A percentile compares a stretch with the other conserved stretches of the same genome.
Evolutionary conservation across 306 rosid genomes (phyloP).

Genomic region (Sophora flavescens): DNA sequence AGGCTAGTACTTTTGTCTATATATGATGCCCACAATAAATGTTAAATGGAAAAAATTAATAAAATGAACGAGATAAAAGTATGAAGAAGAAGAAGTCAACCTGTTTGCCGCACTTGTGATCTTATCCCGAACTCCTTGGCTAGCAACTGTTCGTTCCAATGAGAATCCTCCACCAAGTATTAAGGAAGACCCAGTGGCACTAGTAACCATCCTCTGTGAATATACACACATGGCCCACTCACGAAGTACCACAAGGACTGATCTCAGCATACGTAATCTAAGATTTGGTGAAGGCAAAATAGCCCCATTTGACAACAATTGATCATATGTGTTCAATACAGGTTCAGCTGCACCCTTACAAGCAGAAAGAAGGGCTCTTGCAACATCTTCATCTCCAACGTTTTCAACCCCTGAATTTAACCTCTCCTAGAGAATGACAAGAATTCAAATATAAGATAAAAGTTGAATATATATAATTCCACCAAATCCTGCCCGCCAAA

Average conservation of each 20-base stretch:
- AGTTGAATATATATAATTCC: neutral
- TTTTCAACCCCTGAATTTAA: slow-evolving; percentile 75
- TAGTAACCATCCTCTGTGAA: slow-evolving; percentile 80
- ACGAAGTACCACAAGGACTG: slow-evolving; percentile 85
- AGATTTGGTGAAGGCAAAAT: slow-evolving; percentile 89
- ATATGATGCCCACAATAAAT: neutral
- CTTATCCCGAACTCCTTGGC: slow-evolving; percentile 94
- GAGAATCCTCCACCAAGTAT: slow-evolving; percentile 83
- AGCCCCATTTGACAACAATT: slow-evolving; percentile 84
- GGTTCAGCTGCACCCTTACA: slow-evolving; percentile 98
- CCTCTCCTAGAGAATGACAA: slow-evolving; percentile 74
- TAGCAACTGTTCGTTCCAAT: slow-evolving; percentile 65
- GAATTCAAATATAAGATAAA: slow-evolving; percentile 14
- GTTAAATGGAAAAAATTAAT: slow-evolving; percentile 24
- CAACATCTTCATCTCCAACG: slow-evolving; percentile 93
- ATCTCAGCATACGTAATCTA: slow-evolving; percentile 88
- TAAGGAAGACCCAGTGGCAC: slow-evolving; percentile 69
- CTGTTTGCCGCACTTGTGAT: slow-evolving; percentile 93
- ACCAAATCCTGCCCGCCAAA: slow-evolving; percentile 17
- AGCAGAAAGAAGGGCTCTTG: slow-evolving; percentile 90
- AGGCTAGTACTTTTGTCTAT: neutral
- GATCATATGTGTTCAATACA: slow-evolving; percentile 87
- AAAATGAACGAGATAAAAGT: slow-evolving; percentile 27
- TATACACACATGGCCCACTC: slow-evolving; percentile 91
- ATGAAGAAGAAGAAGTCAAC: slow-evolving; percentile 56